Evolutionary conservation across 2,329 filamentous ascomycete genomes (phyloP), one percentile per base, ranked within the genome.

Genomic region (Raffaelea ambrosiae): DNA sequence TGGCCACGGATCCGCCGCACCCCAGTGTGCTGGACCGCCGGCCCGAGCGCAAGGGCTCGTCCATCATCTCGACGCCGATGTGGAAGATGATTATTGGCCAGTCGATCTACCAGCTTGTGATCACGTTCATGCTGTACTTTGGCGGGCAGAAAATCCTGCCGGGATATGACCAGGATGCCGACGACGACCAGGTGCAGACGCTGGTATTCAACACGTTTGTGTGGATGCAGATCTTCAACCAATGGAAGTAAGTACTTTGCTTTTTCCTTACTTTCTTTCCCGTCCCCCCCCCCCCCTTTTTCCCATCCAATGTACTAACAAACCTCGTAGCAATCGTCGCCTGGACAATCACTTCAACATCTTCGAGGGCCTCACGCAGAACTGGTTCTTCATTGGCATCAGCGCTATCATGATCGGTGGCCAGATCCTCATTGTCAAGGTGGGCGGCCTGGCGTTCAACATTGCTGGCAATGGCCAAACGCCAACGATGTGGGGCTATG

Each of bases 201-300:
- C 75, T 97, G 43, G 86, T 97, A 8, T 97, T 97, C 76, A 97
- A 97, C 71, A 93, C 88, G 0, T 97, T 97, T 62, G 91, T 96
- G 46, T 97, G 91, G 91, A 96, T 97, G 90, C 91, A 97, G 59
- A 94, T 97, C 58, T 97, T 97, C 72, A 97, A 97, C 67, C 86
- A 95, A 62, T 87, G 94, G 77, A 97, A 97, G 79, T 83, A 74
- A 77, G 79, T 80, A 53, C 9, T 26, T 36, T 39, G 14, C 3
- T 8, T 9, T 8, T 21, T 22, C 21, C 11, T 26, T 16, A 7
- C 14, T 41, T 21, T 39, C n/a, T n/a, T 14, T 41, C 9, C 5
- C 16, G 33, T 43, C 8, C 8, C 14, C 14, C 35, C 18, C 35
- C 14, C 18, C 18, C 35, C 35, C 35, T 14, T n/a, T 33, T 33